Percentiles rank a stretch among this genome's conserved stretches.
phyloP scores from a whole-genome alignment of 1,284 basidiomycete species.

The Naganishia sp. region DNA sequence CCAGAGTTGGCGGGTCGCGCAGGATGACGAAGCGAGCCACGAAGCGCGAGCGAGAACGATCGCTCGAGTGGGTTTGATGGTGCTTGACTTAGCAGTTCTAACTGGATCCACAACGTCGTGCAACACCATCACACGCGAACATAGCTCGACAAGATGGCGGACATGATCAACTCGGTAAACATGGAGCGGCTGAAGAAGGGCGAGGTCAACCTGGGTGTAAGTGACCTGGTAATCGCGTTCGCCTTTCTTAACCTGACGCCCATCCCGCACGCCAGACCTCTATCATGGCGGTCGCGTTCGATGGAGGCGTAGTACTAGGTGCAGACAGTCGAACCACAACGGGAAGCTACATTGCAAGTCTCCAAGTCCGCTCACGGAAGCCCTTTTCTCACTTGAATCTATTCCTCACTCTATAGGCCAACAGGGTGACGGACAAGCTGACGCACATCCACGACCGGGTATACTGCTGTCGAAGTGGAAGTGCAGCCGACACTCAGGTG shows the following conservation, averaged over 20 bases:
- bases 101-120: neutral
- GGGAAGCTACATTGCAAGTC: conserved; percentile 83
- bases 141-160: conserved; percentile 38
- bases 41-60: neutral
- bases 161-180: conserved; percentile 50
- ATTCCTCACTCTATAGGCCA: conserved; percentile 59
- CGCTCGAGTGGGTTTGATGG: neutral
- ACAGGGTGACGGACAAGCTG: conserved; percentile 98
- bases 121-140: neutral
- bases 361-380: neutral
- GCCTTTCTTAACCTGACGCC: neutral
- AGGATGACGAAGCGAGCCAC: conserved; percentile 16
- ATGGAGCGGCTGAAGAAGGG: conserved; percentile 72
- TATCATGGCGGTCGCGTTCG: conserved; percentile 99
- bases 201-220: conserved; percentile 90
- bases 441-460: conserved; percentile 96
- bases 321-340: conserved; percentile 97
- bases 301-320: conserved; percentile 91
- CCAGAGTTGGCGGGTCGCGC: conserved; percentile 3
- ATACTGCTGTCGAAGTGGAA: conserved; percentile 98
- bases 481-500: conserved; percentile 88
- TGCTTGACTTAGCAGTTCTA: neutral
- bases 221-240: conserved; percentile 46
- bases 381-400: neutral
- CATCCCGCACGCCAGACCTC: conserved; percentile 69